Percentiles rank a stretch among this genome's conserved stretches.
These are phyloP conservation scores for Penicillium sp. DNA, from an alignment of 2,329 filamentous ascomycete genomes.

Conservation along the genomic window DNA sequence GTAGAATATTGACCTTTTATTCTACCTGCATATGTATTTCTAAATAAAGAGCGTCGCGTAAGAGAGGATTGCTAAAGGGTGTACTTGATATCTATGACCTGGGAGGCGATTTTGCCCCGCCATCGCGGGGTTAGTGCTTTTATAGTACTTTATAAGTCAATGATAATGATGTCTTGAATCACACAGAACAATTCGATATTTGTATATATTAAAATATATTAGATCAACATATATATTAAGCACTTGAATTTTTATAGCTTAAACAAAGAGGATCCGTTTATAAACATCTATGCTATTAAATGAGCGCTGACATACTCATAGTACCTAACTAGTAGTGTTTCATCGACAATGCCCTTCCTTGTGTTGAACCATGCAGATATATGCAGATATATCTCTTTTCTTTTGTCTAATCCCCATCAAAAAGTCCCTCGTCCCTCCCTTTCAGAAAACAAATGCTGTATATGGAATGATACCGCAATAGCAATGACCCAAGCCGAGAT, in stretches of 20 bases:
- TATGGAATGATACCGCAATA: neutral
- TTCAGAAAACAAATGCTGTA: neutral
- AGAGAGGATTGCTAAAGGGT: neutral
- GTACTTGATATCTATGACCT: neutral
- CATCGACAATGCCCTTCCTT: neutral
- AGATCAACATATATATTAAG: neutral
- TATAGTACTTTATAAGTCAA: neutral
- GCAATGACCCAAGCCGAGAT: neutral
- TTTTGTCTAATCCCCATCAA: neutral
- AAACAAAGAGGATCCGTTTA: too few species aligned
- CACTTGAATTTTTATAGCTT: too few species aligned
- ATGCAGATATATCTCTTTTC: neutral
- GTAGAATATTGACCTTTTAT: neutral
- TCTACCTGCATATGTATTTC: neutral
- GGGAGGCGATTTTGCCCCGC: neutral
- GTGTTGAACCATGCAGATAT: neutral
- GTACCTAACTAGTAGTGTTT: too few species aligned
- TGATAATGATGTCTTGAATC: neutral
- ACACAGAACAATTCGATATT: neutral
- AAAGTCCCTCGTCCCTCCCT: too few species aligned
- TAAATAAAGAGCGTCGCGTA: too few species aligned
- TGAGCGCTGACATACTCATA: neutral
- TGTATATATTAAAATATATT: neutral
- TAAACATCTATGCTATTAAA: neutral
- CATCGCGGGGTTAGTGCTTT: neutral